Percentiles rank a stretch among this genome's conserved stretches.
phyloP scores from a whole-genome alignment of 768 basidiomycete genomes.

The Serendipita sp. region DNA sequence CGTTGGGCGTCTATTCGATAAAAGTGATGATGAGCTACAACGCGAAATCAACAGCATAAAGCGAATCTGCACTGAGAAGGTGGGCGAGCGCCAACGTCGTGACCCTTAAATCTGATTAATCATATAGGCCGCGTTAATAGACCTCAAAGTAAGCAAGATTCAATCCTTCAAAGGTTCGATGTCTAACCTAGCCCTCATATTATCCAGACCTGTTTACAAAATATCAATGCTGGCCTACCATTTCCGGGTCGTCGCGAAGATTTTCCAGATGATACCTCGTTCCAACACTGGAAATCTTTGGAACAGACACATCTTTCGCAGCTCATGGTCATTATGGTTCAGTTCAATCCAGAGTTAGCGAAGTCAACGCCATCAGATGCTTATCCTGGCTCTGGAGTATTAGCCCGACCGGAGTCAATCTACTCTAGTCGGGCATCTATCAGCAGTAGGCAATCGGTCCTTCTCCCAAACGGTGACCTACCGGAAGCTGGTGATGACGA shows the following conservation, averaged over 20 bases:
- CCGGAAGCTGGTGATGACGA: slow-evolving; percentile 36
- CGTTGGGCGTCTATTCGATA: slow-evolving; percentile 57
- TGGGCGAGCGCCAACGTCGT: slow-evolving; percentile 17
- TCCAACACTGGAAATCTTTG: slow-evolving; percentile 63
- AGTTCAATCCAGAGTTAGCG: slow-evolving; percentile 72
- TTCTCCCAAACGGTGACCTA: slow-evolving; percentile 19
- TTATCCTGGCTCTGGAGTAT: slow-evolving; percentile 16
- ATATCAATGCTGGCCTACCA: slow-evolving; percentile 64
- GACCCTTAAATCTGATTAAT: slow-evolving; percentile 2
- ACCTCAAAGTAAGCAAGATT: slow-evolving; percentile 51
- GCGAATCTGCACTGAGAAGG: slow-evolving; percentile 61
- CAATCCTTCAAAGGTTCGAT: background rate
- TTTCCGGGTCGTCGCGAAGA: slow-evolving; percentile 81
- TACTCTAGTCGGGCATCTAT: slow-evolving; percentile 48
- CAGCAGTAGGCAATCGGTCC: slow-evolving; percentile 40
- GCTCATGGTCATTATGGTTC: slow-evolving; percentile 72
- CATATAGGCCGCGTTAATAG: slow-evolving; percentile 59
- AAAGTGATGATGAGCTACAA: slow-evolving; percentile 50
- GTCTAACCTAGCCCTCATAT: slow-evolving; percentile 10
- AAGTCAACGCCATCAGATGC: slow-evolving; percentile 53
- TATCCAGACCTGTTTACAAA: slow-evolving; percentile 70
- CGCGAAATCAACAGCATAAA: slow-evolving; percentile 54
- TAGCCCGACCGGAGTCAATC: slow-evolving; percentile 38
- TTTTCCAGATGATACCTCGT: slow-evolving; percentile 68
- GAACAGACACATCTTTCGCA: slow-evolving; percentile 79